Base-by-base conservation (phyloP, 78 protist species). In the Parvularia atlantis region DNA sequence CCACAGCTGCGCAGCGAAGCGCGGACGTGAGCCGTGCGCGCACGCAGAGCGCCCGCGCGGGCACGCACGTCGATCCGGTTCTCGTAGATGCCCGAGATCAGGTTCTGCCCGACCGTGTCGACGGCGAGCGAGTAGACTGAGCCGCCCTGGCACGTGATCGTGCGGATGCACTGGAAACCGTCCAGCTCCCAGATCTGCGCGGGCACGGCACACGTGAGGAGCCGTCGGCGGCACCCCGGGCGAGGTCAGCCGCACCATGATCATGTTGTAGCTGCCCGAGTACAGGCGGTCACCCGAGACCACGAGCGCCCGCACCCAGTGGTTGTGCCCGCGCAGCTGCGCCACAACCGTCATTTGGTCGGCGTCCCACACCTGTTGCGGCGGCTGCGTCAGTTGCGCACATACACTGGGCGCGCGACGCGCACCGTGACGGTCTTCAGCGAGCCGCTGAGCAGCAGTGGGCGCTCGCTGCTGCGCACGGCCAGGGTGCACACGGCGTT, bases 271-370 rank as follows among this genome's bases (percentile, higher is more conserved):
- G 4, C 79, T 56, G 22, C 86, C 86, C 16, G 67, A 24, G 60
- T 68, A 76, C 11, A 82, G 58, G 43, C 61, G 56, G 0, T 77
- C 69, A 19, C 68, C 77, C 35, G 46, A n/a, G 16, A 76, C 68
- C 0, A 69, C 71, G 11, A 82, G 28, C 7, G 86, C 86, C 17
- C 86, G 65, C 5, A 82, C 86, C 86, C 86, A 82, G 44, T 82
- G 86, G 59, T 76, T 82, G 64, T 73, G 77, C 19, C 77, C 86
- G 14, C 64, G 43, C 17, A 82, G 57, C 39, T 69, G 36, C 11
- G 59, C 46, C 1, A 82, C 73, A 59, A 72, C 68, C 46, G 69
- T 46, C 24, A 24, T 46, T 1, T 54, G 69, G 59, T 69, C 73
- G 26, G 76, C 46, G 54, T 82, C 78, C 61, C 54, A 81, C 1